Percentiles rank a stretch among this genome's conserved stretches.
These are phyloP conservation scores for Amylocarpus encephaloides DNA, from an alignment of 2,329 filamentous ascomycete genomes.

Conservation along the genomic window DNA sequence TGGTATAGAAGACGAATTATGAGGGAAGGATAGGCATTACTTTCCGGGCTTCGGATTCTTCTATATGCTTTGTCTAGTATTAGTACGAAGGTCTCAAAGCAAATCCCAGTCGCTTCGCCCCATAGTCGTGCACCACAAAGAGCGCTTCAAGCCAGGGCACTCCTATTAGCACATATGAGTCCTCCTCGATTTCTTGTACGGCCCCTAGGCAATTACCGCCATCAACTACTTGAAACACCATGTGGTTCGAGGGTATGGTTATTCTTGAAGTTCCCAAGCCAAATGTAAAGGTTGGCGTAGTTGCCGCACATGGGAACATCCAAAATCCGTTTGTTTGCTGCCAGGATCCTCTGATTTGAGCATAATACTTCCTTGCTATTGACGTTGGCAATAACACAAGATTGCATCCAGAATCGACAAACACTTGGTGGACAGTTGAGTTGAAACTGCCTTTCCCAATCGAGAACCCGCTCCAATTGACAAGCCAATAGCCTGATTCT, in stretches of 20 bases:
- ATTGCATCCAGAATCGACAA: slow-evolving; percentile 35
- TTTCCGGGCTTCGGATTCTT: no score
- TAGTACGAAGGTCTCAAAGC: background rate
- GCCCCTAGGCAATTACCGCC: slow-evolving; percentile 21
- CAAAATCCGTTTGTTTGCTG: slow-evolving; percentile 25
- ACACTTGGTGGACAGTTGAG: slow-evolving; percentile 28
- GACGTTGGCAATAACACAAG: slow-evolving; percentile 30
- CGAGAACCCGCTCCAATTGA: slow-evolving; percentile 42
- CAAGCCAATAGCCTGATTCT: slow-evolving; percentile 45
- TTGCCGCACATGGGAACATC: slow-evolving; percentile 29
- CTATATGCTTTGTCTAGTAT: no score
- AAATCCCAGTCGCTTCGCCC: slow-evolving; percentile 17
- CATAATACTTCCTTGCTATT: slow-evolving; percentile 32
- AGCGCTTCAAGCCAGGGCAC: slow-evolving; percentile 17
- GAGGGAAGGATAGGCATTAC: no score
- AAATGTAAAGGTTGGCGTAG: slow-evolving; percentile 31
- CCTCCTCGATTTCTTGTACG: slow-evolving; percentile 17
- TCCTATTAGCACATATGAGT: slow-evolving; percentile 12
- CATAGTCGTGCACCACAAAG: slow-evolving; percentile 23
- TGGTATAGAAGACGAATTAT: no score
- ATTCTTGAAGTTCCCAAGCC: slow-evolving; percentile 27
- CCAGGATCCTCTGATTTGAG: slow-evolving; percentile 27
- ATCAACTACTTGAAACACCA: slow-evolving; percentile 28
- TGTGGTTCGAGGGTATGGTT: slow-evolving; percentile 29
- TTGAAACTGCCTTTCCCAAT: slow-evolving; percentile 43